These are phyloP conservation scores for Alternaria metachromatica DNA, from an alignment of 2,329 filamentous ascomycete genomes.

Conservation along the genomic window DNA sequence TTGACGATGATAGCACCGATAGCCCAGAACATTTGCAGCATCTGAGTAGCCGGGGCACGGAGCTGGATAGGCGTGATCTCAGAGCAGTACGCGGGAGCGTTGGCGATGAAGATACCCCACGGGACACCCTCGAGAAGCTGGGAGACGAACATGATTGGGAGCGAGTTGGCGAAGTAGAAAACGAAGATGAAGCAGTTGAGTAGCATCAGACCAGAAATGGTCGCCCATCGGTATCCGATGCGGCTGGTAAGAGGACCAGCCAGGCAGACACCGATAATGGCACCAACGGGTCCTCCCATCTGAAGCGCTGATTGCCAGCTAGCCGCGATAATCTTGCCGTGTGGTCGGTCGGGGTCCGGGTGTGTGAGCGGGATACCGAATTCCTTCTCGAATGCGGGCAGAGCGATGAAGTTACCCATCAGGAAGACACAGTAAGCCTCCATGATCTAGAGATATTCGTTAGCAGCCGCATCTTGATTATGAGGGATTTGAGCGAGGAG, in stretches of 20 bases:
- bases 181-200: conserved; percentile 67
- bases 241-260: conserved; percentile 66
- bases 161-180: conserved; percentile 63
- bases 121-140: conserved; percentile 68
- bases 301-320: conserved; percentile 67
- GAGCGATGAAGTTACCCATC: conserved; percentile 65
- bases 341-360: background rate
- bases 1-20: conserved; percentile 68
- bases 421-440: conserved; percentile 70
- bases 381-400: conserved; percentile 52
- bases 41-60: conserved; percentile 65
- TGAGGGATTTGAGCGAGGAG: conserved; percentile 6
- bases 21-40: conserved; percentile 71
- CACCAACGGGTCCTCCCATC: conserved; percentile 63
- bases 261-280: conserved; percentile 65
- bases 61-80: conserved; percentile 68
- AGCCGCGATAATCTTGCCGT: conserved; percentile 53
- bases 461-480: conserved; percentile 8
- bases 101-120: conserved; percentile 72
- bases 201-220: conserved; percentile 61
- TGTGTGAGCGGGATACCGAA: conserved; percentile 53
- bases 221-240: conserved; percentile 67
- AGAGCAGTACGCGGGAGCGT: conserved; percentile 67
- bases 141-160: conserved; percentile 57
- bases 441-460: conserved; percentile 60